Evolutionary conservation across 371 early-diverging fungal genomes (phyloP).

Genomic region (Dinochytrium kinnereticum): DNA sequence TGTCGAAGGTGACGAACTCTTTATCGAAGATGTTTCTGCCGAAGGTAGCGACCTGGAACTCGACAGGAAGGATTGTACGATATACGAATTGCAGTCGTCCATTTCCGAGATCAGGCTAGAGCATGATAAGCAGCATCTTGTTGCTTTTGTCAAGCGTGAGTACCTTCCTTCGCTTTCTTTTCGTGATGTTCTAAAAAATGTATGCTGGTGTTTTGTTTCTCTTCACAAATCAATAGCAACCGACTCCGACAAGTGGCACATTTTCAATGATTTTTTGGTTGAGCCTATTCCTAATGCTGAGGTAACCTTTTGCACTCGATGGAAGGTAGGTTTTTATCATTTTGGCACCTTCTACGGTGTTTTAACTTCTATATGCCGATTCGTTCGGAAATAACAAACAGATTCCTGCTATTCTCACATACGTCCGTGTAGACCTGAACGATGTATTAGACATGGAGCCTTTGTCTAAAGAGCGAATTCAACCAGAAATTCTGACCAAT

Average conservation of each 20-base stretch:
- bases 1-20: background rate
- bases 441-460: background rate
- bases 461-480: constrained; percentile 17
- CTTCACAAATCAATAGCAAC: constrained; percentile 48
- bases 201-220: constrained; percentile 32
- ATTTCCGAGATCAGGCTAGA: constrained; percentile 60
- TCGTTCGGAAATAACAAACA: constrained; percentile 25
- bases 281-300: constrained; percentile 72
- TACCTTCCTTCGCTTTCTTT: constrained; percentile 10
- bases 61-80: no score
- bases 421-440: constrained; percentile 59
- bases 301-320: constrained; percentile 71
- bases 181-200: background rate
- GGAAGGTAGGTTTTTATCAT: constrained; percentile 67
- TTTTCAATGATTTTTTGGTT: constrained; percentile 95
- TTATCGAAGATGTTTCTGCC: background rate
- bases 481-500: constrained; percentile 5
- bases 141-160: constrained; percentile 72
- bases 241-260: constrained; percentile 67
- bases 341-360: background rate
- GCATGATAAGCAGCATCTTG: constrained; percentile 64
- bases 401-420: constrained; percentile 76
- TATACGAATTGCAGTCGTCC: constrained; percentile 63
- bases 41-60: background rate
- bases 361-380: background rate